phyloP scores from a whole-genome alignment of 164 flowering plant species.

The Warburgia ugandensis region DNA sequence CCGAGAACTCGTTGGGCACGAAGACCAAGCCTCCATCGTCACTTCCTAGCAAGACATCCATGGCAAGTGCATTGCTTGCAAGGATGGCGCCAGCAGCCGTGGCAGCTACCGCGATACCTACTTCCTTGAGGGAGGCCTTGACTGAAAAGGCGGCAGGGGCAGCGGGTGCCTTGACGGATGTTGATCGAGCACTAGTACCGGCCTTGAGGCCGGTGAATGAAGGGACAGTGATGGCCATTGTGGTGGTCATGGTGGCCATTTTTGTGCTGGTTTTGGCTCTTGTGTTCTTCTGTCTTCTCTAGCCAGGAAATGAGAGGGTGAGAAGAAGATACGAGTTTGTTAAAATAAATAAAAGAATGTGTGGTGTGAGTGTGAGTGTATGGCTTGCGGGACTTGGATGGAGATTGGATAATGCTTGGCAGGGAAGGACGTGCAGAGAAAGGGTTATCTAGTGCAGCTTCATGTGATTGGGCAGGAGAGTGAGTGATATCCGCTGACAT shows the following conservation, averaged over 20 bases:
- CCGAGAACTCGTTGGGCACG: constrained; percentile 43
- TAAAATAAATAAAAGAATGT: neutral
- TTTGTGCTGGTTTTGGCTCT: no score
- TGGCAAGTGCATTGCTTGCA: constrained; percentile 75
- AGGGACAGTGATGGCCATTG: constrained; percentile 60
- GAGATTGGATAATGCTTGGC: constrained; percentile 23
- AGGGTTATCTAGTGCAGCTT: constrained; percentile 25
- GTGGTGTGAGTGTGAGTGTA: constrained; percentile 15
- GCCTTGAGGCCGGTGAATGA: constrained; percentile 71
- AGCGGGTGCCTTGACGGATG: constrained; percentile 22
- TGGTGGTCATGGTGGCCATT: constrained; percentile 55
- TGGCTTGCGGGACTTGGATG: constrained; percentile 17
- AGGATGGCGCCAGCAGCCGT: constrained; percentile 68
- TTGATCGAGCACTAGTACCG: constrained; percentile 10
- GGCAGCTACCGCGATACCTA: constrained; percentile 54
- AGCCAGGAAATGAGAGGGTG: constrained; percentile 4
- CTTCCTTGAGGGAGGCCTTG: constrained; percentile 63
- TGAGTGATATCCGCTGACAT: constrained; percentile 26
- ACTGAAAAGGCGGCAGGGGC: constrained; percentile 25
- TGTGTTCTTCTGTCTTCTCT: neutral
- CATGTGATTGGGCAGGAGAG: constrained; percentile 34
- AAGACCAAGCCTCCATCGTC: constrained; percentile 63
- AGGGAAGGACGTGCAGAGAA: constrained; percentile 4
- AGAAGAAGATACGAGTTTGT: constrained; percentile 6
- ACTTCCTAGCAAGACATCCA: constrained; percentile 57